phyloP scores from a whole-genome alignment of 495 filamentous ascomycete genomes.

The Acidiella bohemica region DNA sequence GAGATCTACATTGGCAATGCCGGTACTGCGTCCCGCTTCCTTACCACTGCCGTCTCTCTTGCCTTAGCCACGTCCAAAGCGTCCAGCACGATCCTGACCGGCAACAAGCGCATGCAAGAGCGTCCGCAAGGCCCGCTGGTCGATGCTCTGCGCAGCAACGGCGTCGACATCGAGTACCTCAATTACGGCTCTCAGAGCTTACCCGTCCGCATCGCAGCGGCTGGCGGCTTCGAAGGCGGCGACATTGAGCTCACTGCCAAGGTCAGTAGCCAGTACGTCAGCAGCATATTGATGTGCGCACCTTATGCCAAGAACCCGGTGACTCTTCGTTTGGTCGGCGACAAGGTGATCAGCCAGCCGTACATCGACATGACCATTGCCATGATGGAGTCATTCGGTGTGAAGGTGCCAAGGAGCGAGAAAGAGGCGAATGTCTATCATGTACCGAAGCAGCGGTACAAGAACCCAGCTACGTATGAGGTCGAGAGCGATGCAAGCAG shows the following conservation, averaged over 20 bases:
- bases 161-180: conserved; percentile 67
- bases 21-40: conserved; percentile 87
- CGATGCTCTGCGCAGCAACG: conserved; percentile 74
- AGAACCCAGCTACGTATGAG: conserved; percentile 73
- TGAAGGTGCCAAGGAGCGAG: conserved; percentile 57
- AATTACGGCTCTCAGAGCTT: conserved; percentile 52
- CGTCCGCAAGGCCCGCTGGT: conserved; percentile 90
- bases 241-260: conserved; percentile 85
- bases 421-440: conserved; percentile 83
- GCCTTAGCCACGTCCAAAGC: conserved; percentile 48
- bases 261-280: conserved; percentile 94
- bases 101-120: conserved; percentile 93
- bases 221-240: conserved; percentile 77
- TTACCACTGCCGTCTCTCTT: conserved; percentile 83
- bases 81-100: conserved; percentile 67
- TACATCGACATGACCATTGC: conserved; percentile 98
- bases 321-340: conserved; percentile 76
- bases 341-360: conserved; percentile 88
- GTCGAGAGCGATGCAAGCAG: conserved; percentile 97
- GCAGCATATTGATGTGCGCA: conserved; percentile 89
- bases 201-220: conserved; percentile 69
- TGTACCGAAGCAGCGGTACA: conserved; percentile 75
- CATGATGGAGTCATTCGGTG: conserved; percentile 93
- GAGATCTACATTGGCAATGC: conserved; percentile 92
- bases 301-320: conserved; percentile 92